These are phyloP conservation scores for Neckera pumila DNA, from an alignment of 225 moss, liverwort and hornwort genomes.

Conservation along the genomic window DNA sequence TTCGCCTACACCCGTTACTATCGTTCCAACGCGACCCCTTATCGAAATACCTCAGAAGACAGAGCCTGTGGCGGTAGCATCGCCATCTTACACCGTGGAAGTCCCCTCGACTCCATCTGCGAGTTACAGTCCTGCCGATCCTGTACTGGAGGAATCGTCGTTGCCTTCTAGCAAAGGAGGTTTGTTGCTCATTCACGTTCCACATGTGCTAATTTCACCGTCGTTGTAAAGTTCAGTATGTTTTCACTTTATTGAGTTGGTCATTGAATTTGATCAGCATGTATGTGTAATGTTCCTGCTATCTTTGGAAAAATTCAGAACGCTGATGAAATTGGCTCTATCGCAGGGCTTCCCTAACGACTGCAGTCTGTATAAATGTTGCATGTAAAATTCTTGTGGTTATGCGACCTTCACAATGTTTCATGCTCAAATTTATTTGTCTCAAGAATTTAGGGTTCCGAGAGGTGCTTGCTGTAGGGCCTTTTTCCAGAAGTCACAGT, in stretches of 20 bases:
- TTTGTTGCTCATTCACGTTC: neutral
- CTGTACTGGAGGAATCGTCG: slow-evolving; percentile 40
- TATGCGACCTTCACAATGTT: neutral
- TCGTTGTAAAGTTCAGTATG: neutral
- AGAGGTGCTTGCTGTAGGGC: neutral
- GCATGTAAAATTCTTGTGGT: neutral
- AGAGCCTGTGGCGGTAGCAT: slow-evolving; percentile 28
- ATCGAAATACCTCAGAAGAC: slow-evolving; percentile 23
- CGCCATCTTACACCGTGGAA: slow-evolving; percentile 39
- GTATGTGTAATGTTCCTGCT: neutral
- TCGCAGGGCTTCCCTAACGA: neutral
- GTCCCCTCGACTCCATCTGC: slow-evolving; percentile 21
- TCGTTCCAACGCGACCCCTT: slow-evolving; percentile 33
- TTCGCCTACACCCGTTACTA: slow-evolving; percentile 70
- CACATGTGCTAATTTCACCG: neutral
- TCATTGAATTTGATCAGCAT: neutral
- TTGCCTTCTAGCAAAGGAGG: slow-evolving; percentile 60
- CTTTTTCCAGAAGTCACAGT: neutral
- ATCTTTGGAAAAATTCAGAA: neutral
- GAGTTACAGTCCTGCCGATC: slow-evolving; percentile 45
- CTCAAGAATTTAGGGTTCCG: slow-evolving; percentile 2
- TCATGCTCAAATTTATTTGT: neutral
- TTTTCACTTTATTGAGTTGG: neutral
- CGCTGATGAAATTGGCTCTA: neutral
- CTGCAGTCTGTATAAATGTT: neutral